Base-by-base conservation (phyloP, 768 basidiomycete genomes). In the Hortiboletus flavorubellus region DNA sequence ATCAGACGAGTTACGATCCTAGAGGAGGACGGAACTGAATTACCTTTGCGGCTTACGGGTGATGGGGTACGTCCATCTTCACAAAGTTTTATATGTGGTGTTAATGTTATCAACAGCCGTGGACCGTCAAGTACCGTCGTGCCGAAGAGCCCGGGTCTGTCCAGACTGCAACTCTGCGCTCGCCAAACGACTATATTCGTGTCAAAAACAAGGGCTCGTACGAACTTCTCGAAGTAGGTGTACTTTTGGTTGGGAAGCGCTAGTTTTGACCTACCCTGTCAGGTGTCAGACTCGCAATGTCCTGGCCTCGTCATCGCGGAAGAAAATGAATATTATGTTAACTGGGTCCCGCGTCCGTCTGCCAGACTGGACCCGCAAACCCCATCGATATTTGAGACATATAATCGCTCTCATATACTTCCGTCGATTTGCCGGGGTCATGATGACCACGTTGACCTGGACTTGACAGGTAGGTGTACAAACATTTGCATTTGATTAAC, bases 1-100 rank as follows among this genome's bases (percentile, higher is more conserved):
- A 77, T 79, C 56, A 81, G 83, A 8, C 76, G 75, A 42, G 72
- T 86, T 8, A 81, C 83, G 6, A 80, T 94, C 15, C 77, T 93
- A 8, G 89, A 95, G 63, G 82, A 86, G 41, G 87, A 92, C 55
- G 72, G 74, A 38, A 86, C 86, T 0, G 79, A 75, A 35, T 77
- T 98, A 11, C 93, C 93, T 38, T 72, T 98, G 40, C 82, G 94
- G 29, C 73, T 99, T 49, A 95, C 93, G 18, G 97, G 97, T 6
- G 90, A 95, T 68, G 88, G 86, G 46, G 95, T 96, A 71, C 58
- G 86, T 74, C 4, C 15, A 18, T 37, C 34, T 43, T n/a, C 40
- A 9, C 7, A 35, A 30, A 21, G 43, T 18, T 7, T 58, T 9
- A 16, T 16, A n/a, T 43, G 47, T 38, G 18, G 16, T 58, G 50